Base-by-base conservation (phyloP, 2,329 filamentous ascomycete species). In the Pyrenophora tritici-repentis region DNA sequence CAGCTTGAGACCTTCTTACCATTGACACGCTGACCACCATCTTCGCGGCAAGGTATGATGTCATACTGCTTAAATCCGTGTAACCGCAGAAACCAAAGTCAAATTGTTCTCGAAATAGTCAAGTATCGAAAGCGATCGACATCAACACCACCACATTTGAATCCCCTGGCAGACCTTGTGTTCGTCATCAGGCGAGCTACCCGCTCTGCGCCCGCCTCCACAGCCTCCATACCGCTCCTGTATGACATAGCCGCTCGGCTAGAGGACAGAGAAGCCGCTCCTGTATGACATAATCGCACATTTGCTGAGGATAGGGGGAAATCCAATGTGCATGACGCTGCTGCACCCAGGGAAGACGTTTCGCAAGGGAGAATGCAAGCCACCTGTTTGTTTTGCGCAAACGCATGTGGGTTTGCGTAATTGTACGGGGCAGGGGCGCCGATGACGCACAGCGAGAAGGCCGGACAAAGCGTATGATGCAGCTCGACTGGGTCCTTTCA, bases 131-230 rank as follows among this genome's bases (percentile, higher is more conserved):
- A 37, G 24, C 14, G 49, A 52, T 52, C 49, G 49, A 42, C 49
- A 37, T 24, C 20, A 36, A 33, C 18, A 32, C 37, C 43, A 37
- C 49, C 44, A 22, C 49, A 38, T 42, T n/a, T 20, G 12, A 39
- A 34, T 32, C 33, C 26, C 26, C 18, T 42, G 5, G n/a, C 33
- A 39, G 26, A 29, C 34, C 26, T 12, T 29, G 26, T 13, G 14
- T 22, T 52, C 49, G 38, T 48, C 49, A 48, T 52, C 44, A 48
- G 39, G 44, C 49, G 38, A 52, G 34, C 34, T 42, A 39, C 33
- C 49, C 44, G 44, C 44, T 37, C 29, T 39, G 49, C 38, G 22
- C 17, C 35, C 32, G 42, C 48, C 38, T 40, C 48, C 20, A 33
- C 24, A 48, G 37, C 31, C 26, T 33, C 31, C 13, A 20, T 24